phyloP scores from a whole-genome alignment of 2,329 filamentous ascomycete genomes.

The Colletotrichum liriopes region DNA sequence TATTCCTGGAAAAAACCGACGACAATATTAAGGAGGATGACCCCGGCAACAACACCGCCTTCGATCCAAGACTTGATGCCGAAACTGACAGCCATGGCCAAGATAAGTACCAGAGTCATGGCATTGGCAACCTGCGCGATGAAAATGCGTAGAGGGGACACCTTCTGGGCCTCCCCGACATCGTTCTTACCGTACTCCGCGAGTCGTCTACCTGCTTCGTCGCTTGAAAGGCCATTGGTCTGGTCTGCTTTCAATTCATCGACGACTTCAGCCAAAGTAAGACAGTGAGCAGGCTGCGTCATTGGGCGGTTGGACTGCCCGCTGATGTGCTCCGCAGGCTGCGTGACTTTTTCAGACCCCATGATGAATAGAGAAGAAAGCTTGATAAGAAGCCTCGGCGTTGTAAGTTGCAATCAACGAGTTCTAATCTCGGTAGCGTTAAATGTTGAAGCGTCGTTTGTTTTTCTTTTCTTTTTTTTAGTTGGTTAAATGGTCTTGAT shows the following conservation, averaged over 20 bases:
- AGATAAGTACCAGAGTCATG: conserved; percentile 69
- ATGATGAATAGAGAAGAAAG: conserved; percentile 6
- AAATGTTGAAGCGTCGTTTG: too few relatives aligned
- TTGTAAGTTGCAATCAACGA: not conserved
- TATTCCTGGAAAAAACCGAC: conserved; percentile 70
- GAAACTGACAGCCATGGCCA: conserved; percentile 66
- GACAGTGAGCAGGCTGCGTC: conserved; percentile 70
- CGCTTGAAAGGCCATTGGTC: conserved; percentile 64
- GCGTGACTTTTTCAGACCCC: conserved; percentile 8
- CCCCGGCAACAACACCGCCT: conserved; percentile 66
- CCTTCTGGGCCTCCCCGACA: conserved; percentile 62
- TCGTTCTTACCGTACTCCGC: conserved; percentile 72
- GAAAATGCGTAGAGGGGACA: conserved; percentile 71
- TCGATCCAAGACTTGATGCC: conserved; percentile 68
- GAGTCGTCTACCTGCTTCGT: conserved; percentile 66
- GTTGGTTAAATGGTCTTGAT: not conserved
- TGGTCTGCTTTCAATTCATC: conserved; percentile 67
- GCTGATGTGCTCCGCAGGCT: conserved; percentile 48
- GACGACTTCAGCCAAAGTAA: conserved; percentile 64
- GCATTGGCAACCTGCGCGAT: conserved; percentile 72
- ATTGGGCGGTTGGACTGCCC: conserved; percentile 58
- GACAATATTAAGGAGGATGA: conserved; percentile 67
- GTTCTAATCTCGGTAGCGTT: too few relatives aligned
- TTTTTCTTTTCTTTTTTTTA: too few relatives aligned
- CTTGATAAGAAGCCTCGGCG: not conserved